Conservation (phyloP, 768 basidiomycete genomes). For the Suillus hirtellus region DNA sequence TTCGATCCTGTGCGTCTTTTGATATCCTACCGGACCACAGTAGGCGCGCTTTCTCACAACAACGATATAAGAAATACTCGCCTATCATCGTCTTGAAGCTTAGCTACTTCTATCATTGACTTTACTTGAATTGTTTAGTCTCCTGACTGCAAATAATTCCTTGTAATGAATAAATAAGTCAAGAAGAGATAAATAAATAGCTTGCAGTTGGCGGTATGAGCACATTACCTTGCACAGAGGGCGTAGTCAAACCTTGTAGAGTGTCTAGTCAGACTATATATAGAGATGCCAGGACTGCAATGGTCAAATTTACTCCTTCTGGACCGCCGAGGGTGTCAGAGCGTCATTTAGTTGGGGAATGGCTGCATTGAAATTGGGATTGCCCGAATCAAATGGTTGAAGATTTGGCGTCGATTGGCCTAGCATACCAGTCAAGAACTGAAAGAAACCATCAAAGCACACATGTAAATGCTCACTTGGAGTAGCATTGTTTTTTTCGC, state of each 20-base stretch:
- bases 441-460: background rate
- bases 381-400: background rate
- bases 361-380: background rate
- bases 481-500: slow-evolving; percentile 7
- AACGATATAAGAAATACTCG: background rate
- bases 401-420: background rate
- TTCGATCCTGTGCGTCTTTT: background rate
- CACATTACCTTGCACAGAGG: background rate
- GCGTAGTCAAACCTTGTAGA: background rate
- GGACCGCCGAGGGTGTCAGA: background rate
- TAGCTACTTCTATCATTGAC: background rate
- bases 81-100: background rate
- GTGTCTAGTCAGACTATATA: background rate
- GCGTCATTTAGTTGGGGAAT: background rate
- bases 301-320: slow-evolving; percentile 1
- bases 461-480: slow-evolving; percentile 14
- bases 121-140: background rate
- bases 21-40: background rate
- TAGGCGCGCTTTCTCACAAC: background rate
- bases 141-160: background rate
- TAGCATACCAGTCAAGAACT: slow-evolving; percentile 3
- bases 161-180: background rate
- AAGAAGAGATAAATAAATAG: background rate
- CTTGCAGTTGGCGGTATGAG: background rate
- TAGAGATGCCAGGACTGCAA: background rate